Evolutionary conservation across 768 basidiomycete genomes (phyloP).

Genomic region (Lactifluus hygrophoroides): DNA sequence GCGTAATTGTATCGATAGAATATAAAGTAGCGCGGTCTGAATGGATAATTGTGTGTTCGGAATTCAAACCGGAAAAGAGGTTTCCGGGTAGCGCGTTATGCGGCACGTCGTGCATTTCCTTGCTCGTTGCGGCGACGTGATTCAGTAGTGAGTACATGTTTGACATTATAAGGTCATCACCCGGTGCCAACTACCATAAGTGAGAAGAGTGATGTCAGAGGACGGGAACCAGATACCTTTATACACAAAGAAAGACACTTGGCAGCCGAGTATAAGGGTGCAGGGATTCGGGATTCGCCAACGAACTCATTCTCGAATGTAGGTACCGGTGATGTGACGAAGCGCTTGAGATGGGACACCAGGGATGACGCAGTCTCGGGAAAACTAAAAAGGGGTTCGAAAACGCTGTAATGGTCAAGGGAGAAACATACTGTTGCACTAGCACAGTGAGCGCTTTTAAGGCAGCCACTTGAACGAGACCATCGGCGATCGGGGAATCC

Average conservation of each 20-base stretch:
- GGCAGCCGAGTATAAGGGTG: conserved; percentile 76
- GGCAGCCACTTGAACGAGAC: conserved; percentile 82
- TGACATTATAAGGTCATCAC: conserved; percentile 85
- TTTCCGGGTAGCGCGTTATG: conserved; percentile 30
- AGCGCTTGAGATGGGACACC: conserved; percentile 73
- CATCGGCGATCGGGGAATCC: conserved; percentile 72
- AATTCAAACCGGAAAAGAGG: conserved; percentile 23
- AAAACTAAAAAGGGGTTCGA: conserved; percentile 43
- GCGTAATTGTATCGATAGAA: conserved; percentile 53
- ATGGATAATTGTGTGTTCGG: background rate
- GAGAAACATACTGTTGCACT: conserved; percentile 58
- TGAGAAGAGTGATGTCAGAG: conserved; percentile 6
- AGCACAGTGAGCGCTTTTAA: conserved; percentile 78
- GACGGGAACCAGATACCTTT: conserved; percentile 39
- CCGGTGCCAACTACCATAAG: conserved; percentile 57
- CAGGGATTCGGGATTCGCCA: conserved; percentile 62
- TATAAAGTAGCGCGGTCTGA: conserved; percentile 43
- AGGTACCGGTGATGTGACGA: conserved; percentile 79
- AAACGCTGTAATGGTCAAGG: background rate
- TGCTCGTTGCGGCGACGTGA: conserved; percentile 78
- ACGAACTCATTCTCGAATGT: conserved; percentile 84
- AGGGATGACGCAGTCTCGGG: conserved; percentile 67
- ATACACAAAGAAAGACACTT: conserved; percentile 88
- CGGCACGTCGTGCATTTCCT: conserved; percentile 54
- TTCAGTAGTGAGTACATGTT: conserved; percentile 96